Percentiles rank a stretch among this genome's conserved stretches.
Evolutionary conservation across 2,329 filamentous ascomycete genomes (phyloP).

Genomic region (Thelonectria olida): DNA sequence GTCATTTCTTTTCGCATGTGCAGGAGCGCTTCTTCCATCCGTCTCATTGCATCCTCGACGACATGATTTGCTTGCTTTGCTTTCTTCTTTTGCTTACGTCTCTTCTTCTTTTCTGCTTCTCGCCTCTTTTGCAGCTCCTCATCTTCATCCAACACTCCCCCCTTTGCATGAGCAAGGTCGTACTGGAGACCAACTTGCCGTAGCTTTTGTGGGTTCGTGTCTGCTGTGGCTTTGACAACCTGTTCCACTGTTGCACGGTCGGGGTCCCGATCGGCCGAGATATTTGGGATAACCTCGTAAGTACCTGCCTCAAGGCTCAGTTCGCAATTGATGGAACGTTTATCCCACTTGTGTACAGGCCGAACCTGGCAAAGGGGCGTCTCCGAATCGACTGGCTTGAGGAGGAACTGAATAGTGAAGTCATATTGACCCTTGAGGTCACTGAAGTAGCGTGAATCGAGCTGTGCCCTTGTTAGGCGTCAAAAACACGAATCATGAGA

Average conservation of each 20-base stretch:
- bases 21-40: slow-evolving; percentile 37
- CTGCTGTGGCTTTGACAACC: slow-evolving; percentile 59
- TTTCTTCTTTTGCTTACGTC: slow-evolving; percentile 34
- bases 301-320: slow-evolving; percentile 73
- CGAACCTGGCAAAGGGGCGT: slow-evolving; percentile 35
- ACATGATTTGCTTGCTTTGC: slow-evolving; percentile 31
- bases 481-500: not conserved
- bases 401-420: slow-evolving; percentile 54
- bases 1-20: slow-evolving; percentile 38
- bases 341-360: slow-evolving; percentile 51
- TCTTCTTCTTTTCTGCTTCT: slow-evolving; percentile 39
- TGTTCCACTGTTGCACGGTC: slow-evolving; percentile 63
- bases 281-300: slow-evolving; percentile 75
- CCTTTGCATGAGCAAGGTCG: slow-evolving; percentile 69
- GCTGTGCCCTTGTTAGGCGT: slow-evolving; percentile 38
- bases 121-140: slow-evolving; percentile 43
- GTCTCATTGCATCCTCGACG: slow-evolving; percentile 37
- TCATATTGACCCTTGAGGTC: slow-evolving; percentile 56
- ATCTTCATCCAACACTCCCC: slow-evolving; percentile 61
- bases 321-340: slow-evolving; percentile 75
- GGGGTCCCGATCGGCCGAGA: slow-evolving; percentile 63
- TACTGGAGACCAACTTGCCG: slow-evolving; percentile 67
- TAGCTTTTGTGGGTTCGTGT: slow-evolving; percentile 69
- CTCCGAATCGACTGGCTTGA: slow-evolving; percentile 39
- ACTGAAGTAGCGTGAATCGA: slow-evolving; percentile 56